Conservation (phyloP, 2,329 filamentous ascomycete genomes). For the Ramichloridium luteum region DNA sequence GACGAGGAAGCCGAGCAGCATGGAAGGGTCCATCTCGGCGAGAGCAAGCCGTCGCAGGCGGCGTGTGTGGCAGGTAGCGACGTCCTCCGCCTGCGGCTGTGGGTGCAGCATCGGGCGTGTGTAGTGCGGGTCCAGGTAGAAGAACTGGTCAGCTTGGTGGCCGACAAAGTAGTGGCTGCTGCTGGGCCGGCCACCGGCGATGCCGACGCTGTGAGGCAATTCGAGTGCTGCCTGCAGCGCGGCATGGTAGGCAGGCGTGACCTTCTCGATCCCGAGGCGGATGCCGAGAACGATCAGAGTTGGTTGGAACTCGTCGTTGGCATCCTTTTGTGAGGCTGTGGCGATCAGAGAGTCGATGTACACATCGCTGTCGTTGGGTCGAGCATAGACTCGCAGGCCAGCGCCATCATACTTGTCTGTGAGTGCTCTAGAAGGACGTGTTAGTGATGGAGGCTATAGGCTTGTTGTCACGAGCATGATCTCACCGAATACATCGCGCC, state of each 20-base stretch:
- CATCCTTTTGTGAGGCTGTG: slow-evolving; percentile 50
- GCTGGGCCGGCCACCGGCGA: slow-evolving; percentile 86
- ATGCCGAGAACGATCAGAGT: slow-evolving; percentile 84
- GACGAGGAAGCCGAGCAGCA: slow-evolving; percentile 91
- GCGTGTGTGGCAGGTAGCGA: slow-evolving; percentile 76
- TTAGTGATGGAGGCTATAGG: too few relatives aligned
- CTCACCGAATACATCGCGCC: slow-evolving; percentile 83
- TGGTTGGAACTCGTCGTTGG: slow-evolving; percentile 57
- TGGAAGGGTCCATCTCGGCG: slow-evolving; percentile 92
- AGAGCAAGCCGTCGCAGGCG: slow-evolving; percentile 72
- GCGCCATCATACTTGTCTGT: slow-evolving; percentile 51
- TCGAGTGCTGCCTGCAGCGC: slow-evolving; percentile 76
- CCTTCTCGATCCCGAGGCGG: slow-evolving; percentile 80
- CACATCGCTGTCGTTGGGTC: slow-evolving; percentile 79
- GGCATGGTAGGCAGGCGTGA: slow-evolving; percentile 91
- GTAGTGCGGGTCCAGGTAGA: slow-evolving; percentile 89
- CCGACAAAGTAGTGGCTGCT: slow-evolving; percentile 73
- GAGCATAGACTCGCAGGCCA: slow-evolving; percentile 70
- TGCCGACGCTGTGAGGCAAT: slow-evolving; percentile 86
- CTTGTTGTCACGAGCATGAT: too few relatives aligned
- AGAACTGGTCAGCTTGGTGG: slow-evolving; percentile 64
- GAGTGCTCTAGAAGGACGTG: slow-evolving; percentile 66
- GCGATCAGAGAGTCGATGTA: slow-evolving; percentile 81
- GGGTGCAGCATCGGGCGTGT: slow-evolving; percentile 62
- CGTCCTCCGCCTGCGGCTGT: slow-evolving; percentile 51